Evolutionary conservation across 352 stramenopile species (phyloP).

Genomic region (Phytophthora pluvialis): DNA sequence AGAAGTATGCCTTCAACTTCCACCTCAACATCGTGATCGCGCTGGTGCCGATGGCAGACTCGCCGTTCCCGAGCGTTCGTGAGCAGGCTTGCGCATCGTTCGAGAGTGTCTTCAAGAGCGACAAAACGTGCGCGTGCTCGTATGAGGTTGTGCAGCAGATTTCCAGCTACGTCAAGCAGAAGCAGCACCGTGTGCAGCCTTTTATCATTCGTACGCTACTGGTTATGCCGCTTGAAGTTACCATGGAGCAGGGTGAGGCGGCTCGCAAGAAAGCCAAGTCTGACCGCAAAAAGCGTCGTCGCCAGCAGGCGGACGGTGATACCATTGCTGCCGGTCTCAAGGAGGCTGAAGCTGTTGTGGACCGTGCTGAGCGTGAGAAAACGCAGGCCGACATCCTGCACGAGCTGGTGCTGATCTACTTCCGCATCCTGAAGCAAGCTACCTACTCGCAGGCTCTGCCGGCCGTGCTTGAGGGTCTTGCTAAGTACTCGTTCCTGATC

Average conservation of each 20-base stretch:
- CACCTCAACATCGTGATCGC: constrained; percentile 85
- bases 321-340: constrained; percentile 93
- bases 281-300: constrained; percentile 85
- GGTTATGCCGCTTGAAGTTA: constrained; percentile 83
- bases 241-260: constrained; percentile 84
- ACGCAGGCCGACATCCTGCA: constrained; percentile 96
- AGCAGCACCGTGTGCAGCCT: constrained; percentile 80
- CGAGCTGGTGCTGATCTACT: constrained; percentile 96
- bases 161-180: constrained; percentile 84
- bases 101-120: constrained; percentile 70
- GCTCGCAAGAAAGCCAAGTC: constrained; percentile 84
- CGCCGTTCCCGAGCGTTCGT: constrained; percentile 58
- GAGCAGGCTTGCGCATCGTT: constrained; percentile 70
- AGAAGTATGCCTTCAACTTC: constrained; percentile 90
- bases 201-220: constrained; percentile 82
- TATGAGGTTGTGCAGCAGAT: constrained; percentile 88
- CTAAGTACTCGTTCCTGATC: constrained; percentile 97
- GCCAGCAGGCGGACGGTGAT: constrained; percentile 76
- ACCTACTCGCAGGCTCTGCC: constrained; percentile 91
- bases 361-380: constrained; percentile 92
- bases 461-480: constrained; percentile 92
- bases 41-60: constrained; percentile 83
- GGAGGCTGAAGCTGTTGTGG: constrained; percentile 94
- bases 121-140: constrained; percentile 73
- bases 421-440: constrained; percentile 95